Evolutionary conservation across 352 stramenopile species (phyloP), one percentile per base, ranked within the genome.

Genomic region (Phytophthora sojae): DNA sequence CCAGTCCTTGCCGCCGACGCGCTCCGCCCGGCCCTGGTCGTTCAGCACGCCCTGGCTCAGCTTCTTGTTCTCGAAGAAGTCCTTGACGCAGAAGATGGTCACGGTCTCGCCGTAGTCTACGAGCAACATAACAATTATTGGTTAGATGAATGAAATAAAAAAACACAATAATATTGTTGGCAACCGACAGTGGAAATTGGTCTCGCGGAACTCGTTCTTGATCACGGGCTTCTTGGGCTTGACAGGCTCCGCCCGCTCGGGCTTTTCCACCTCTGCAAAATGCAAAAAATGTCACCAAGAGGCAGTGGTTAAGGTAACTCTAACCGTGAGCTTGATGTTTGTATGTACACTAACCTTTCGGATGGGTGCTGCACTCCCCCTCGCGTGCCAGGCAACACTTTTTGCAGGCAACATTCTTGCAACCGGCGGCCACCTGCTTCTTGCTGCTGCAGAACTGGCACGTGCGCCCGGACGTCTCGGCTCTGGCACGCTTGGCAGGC

Each of bases 131-230:
- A 14, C 6, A 60, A 29, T 49, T 35, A 39, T 19, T 11, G 23
- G 44, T 51, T 26, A 26, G 44, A 51, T 9, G 15, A 49, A 49
- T 49, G 14, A 14, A 49, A 49, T 8, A n/a, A 7, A 0, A n/a
- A 15, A 49, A 9, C 14, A 44, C 11, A 21, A 17, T 9, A 49
- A 51, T 23, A 51, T 6, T 51, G 7, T 50, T 50, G 14, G 17
- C n/a, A 51, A 51, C 86, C 29, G 83, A 94, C 87, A 94, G 44
- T 81, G 58, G 42, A 94, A 81, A 72, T 92, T 93, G 35, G 67
- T 69, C 60, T 94, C 87, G 60, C 89, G 88, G 75, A 93, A 94
- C 55, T 94, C 87, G 62, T 91, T 88, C 72, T 92, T 94, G 19
- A 94, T 69, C 62, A 94, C 87, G 5, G 50, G 51, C 53, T 81